Evolutionary conservation across 139 green algal genomes (phyloP), one percentile per base, ranked within the genome.

Genomic region (Ettlia oleoabundans): DNA sequence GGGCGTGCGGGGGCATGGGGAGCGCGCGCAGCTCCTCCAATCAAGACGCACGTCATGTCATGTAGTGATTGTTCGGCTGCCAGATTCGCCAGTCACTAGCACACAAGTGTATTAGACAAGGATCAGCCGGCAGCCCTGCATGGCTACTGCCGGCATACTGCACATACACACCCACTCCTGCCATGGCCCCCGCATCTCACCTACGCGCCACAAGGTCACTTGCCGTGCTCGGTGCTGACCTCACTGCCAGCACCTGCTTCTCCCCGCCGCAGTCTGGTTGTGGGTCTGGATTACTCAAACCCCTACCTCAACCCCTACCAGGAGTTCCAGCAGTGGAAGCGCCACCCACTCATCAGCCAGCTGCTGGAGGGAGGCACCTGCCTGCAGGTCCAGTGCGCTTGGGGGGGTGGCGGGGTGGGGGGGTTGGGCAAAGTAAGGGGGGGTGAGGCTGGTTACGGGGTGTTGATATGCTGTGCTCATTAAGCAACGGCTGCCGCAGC

Each of bases 251-350:
- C 40, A 6, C 74, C 4, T 33, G 28, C 61, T 18, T 5, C 61
- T 4, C 28, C 15, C 35, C 26, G 10, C 10, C 21, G 69, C 86
- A 88, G 86, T 28, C 79, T 96, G 19, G 94, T 99, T 33, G 82
- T 95, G 1, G 95, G 80, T 0, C 84, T 99, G 73, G 96, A 99
- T 88, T 99, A 99, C 89, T 42, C 35, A 21, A 92, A 99, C 87
- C 94, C 96, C 2, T 86, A 96, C 86, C 80, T 98, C 43, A 94
- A 83, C 70, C 88, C 88, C 10, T 95, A 91, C 84, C 74, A 95
- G 65, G 94, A 97, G 80, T 97, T 98, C 71, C 93, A 98, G 88
- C 81, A 86, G 51, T 97, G 87, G 74, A 99, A 99, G 89, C 51
- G 51, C 19, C 96, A 99, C 85, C 96, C 96, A 2, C 35, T 79